Base-by-base conservation (phyloP, 1,139 yeast genomes). In the Scheffersomyces quercinus region DNA sequence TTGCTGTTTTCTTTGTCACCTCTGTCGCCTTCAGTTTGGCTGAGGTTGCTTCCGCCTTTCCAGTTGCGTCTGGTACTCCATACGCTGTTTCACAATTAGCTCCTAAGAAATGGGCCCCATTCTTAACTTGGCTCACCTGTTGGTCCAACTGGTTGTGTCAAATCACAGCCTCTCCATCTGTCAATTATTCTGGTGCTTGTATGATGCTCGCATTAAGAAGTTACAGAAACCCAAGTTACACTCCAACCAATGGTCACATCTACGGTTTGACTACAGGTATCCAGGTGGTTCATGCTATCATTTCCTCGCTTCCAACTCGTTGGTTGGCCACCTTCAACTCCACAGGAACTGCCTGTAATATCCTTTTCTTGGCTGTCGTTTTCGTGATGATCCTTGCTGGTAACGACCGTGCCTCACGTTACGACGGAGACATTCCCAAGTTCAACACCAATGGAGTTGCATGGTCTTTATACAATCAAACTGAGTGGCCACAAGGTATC, bases 401-500 rank as follows among this genome's bases (percentile, higher is more conserved):
- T 20, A 70, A 73, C 46, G 73, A 79, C 45, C 69, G 81, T 46
- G 64, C 56, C 42, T 54, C 35, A 13, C 47, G 44, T 39, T 47
- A 49, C 47, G 56, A 57, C 29, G 62, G 60, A 2, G 49, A 46
- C 2, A 52, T 65, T 20, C 73, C 66, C 16, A 80, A 79, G 55
- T 83, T 78, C 60, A 83, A 83, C 59, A 43, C 66, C 30, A 77
- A 77, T 50, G 47, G 67, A 5, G 54, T 55, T 5, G 87, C 87
- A 2, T 83, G 88, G 88, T 42, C 52, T 1, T 70, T 82, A 38
- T 65, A 73, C 37, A 84, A 84, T 62, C 79, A 75, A 50, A 81
- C 88, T 7, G 88, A 82, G 14, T 85, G 81, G 76, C 86, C 88
- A 4, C 68, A 71, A 43, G 90, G 90, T 40, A 70, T 83, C 38